These are phyloP conservation scores for Globisporangium viniferum DNA, from an alignment of 352 stramenopile genomes.

Conservation along the genomic window DNA sequence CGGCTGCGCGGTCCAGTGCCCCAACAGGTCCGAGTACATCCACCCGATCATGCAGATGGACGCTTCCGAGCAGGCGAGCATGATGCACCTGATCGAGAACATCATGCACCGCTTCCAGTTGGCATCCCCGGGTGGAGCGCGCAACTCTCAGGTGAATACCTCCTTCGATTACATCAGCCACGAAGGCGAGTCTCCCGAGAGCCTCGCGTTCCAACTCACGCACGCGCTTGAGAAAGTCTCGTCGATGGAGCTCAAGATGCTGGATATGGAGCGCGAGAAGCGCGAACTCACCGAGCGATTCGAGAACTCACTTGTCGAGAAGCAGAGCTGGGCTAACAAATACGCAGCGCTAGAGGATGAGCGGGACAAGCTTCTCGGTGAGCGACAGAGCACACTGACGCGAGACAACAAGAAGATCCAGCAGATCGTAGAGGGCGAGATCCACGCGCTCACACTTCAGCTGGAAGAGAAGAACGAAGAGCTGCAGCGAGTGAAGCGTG, in stretches of 20 bases:
- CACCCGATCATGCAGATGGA: conserved; percentile 84
- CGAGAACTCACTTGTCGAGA: conserved; percentile 51
- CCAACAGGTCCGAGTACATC: conserved; percentile 81
- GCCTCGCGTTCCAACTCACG: conserved; percentile 47
- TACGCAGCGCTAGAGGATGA: conserved; percentile 57
- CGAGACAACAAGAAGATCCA: conserved; percentile 88
- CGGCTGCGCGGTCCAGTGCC: conserved; percentile 76
- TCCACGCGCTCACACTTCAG: conserved; percentile 68
- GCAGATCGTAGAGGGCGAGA: conserved; percentile 81
- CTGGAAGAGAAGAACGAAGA: conserved; percentile 81
- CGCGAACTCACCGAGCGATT: conserved; percentile 70
- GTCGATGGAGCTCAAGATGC: conserved; percentile 62
- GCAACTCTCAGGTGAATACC: conserved; percentile 26
- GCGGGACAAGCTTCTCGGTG: conserved; percentile 62
- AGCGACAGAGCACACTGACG: conserved; percentile 72
- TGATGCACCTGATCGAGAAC: conserved; percentile 85
- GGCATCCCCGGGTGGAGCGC: conserved; percentile 35
- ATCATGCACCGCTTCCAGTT: conserved; percentile 79
- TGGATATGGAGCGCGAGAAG: conserved; percentile 80
- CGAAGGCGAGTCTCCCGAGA: conserved; percentile 43
- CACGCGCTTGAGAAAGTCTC: conserved; percentile 69
- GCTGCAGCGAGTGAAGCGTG: conserved; percentile 63
- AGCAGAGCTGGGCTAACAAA: conserved; percentile 41
- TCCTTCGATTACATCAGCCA: conserved; percentile 60
- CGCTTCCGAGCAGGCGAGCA: conserved; percentile 65